Evolutionary conservation across 805 yeast species (phyloP).

Genomic region (Tetrapisispora taiwanensis): DNA sequence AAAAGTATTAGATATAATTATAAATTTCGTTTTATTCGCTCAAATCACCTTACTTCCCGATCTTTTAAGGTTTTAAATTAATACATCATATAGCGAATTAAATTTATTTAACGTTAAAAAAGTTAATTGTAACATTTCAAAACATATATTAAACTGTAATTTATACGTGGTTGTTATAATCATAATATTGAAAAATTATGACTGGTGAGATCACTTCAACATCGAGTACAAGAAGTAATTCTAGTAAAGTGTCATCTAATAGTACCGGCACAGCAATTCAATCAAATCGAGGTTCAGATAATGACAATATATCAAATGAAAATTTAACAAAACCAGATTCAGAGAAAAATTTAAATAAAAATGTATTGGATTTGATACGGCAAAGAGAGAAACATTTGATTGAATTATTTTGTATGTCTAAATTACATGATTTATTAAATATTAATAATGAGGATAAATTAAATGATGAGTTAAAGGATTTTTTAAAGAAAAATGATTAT

Average conservation of each 20-base stretch:
- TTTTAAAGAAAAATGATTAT: slow-evolving; percentile 44
- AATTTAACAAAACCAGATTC: not conserved
- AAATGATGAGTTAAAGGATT: slow-evolving; percentile 34
- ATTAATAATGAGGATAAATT: slow-evolving; percentile 33
- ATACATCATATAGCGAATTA: too few relatives aligned
- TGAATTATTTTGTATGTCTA: slow-evolving; percentile 50
- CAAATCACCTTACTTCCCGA: too few relatives aligned
- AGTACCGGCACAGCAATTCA: not conserved
- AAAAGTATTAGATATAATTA: too few relatives aligned
- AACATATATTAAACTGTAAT: too few relatives aligned
- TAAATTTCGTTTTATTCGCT: too few relatives aligned
- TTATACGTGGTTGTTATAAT: too few relatives aligned
- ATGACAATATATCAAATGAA: not conserved
- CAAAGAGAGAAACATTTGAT: slow-evolving; percentile 48
- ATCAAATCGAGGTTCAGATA: not conserved
- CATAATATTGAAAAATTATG: too few relatives aligned
- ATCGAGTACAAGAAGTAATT: not conserved
- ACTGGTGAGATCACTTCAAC: not conserved
- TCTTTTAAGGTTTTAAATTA: too few relatives aligned
- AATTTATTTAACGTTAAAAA: too few relatives aligned
- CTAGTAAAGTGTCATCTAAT: not conserved
- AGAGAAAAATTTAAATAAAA: not conserved
- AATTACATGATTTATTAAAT: slow-evolving; percentile 36
- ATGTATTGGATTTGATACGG: slow-evolving; percentile 29
- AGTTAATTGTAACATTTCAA: too few relatives aligned